Conservation (phyloP, 2,329 filamentous ascomycete species). For the Colletotrichum magnum region DNA sequence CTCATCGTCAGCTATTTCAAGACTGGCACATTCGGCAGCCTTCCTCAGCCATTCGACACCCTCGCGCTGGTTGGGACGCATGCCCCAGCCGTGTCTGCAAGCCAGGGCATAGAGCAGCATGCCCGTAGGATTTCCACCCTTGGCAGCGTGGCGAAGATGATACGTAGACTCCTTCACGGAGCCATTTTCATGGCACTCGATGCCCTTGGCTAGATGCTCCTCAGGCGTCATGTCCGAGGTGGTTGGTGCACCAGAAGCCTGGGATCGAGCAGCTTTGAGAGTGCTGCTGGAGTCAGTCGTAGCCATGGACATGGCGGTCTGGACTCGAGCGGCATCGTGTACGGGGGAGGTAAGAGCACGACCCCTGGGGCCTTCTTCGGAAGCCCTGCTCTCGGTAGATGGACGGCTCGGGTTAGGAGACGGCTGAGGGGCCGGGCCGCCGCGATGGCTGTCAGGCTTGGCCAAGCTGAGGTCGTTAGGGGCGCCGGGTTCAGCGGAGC, state of each 20-base stretch:
- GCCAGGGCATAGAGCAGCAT: slow-evolving; percentile 98
- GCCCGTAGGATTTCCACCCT: slow-evolving; percentile 87
- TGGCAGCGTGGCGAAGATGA: slow-evolving; percentile 90
- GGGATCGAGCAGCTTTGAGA: slow-evolving; percentile 60
- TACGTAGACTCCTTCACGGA: slow-evolving; percentile 95
- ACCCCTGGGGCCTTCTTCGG: slow-evolving; percentile 65
- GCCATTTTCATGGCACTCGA: slow-evolving; percentile 89
- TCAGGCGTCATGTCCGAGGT: slow-evolving; percentile 83
- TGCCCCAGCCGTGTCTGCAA: slow-evolving; percentile 97
- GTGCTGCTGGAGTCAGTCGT: slow-evolving; percentile 71
- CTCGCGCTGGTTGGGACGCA: slow-evolving; percentile 91
- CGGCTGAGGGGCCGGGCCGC: slow-evolving; percentile 55
- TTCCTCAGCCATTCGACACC: slow-evolving; percentile 93
- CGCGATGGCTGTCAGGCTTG: slow-evolving; percentile 62
- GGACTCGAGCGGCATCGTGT: slow-evolving; percentile 57
- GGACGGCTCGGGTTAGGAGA: slow-evolving; percentile 62
- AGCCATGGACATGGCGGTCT: slow-evolving; percentile 62
- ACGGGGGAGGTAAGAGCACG: slow-evolving; percentile 55
- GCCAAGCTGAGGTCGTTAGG: slow-evolving; percentile 56
- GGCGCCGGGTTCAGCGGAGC: slow-evolving; percentile 61
- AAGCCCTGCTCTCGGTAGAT: slow-evolving; percentile 61
- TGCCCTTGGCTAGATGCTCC: slow-evolving; percentile 90
- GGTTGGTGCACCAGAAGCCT: slow-evolving; percentile 65
- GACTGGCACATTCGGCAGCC: slow-evolving; percentile 85
- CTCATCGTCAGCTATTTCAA: slow-evolving; percentile 88